Evolutionary conservation across 129 eudicot genomes (phyloP), one percentile per base, ranked within the genome.

Genomic region (Pulicaria dysenterica): DNA sequence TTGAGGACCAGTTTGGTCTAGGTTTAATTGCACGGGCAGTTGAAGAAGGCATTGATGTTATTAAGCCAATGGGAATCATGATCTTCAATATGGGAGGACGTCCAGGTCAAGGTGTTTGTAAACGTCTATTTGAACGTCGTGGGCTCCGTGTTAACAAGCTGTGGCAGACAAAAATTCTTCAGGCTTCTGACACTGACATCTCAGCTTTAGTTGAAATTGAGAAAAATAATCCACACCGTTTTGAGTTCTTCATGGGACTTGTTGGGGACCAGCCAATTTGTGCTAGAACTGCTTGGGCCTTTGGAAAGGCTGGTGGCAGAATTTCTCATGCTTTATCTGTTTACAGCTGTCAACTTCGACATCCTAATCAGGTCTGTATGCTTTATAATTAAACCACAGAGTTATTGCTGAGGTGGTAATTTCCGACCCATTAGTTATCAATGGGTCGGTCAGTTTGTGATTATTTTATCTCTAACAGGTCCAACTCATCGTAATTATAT

Each of bases 241-340:
- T 90, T 77, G 98, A 94, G 85, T 94, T 94, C 83, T 94, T 94
- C 84, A 94, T 90, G 98, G 98, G 98, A 71, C 96, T 94, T 67
- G 92, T 79, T 50, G 98, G 98, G 8, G 98, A 94, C 80, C 95
- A 86, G 75, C 93, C 98, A 38, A 94, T 94, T 66, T 94, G 97
- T 83, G 98, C 98, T 74, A 89, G 98, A 40, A 94, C 97, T 69
- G 98, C 97, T 47, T 94, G 97, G 98, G 98, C 98, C 49, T 94
- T 90, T 68, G 97, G 97, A 57, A 94, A 94, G 77, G 86, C 97
- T 63, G 98, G 98, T 70, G 98, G 98, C 36, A 77, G 93, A 13
- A 90, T 94, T 70, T 90, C 98, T 76, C 98, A 94, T 84, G 96
- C 96, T 82, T 74, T 94, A 69, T 94, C 98, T 38, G 98, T 94